These are phyloP conservation scores for Neurospora tetraspora DNA, from an alignment of 495 filamentous ascomycete genomes.

Conservation along the genomic window DNA sequence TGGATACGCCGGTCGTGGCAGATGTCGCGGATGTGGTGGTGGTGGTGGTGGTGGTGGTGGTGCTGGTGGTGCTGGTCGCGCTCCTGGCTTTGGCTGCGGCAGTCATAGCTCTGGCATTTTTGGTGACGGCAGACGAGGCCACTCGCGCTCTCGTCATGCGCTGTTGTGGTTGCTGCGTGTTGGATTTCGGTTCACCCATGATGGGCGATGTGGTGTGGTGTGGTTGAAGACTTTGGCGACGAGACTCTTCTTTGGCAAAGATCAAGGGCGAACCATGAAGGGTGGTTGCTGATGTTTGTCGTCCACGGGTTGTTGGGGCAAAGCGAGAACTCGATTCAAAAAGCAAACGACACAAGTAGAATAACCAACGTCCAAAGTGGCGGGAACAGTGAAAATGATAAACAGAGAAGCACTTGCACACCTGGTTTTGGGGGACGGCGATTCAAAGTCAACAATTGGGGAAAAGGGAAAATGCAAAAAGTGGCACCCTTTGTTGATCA, in stretches of 20 bases:
- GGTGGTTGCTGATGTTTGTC: not conserved
- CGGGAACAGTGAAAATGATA: not conserved
- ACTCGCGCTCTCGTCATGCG: constrained; percentile 50
- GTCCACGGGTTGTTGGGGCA: not conserved
- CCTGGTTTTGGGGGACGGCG: not conserved
- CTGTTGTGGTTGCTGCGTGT: constrained; percentile 44
- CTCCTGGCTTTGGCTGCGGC: constrained; percentile 30
- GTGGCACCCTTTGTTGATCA: not conserved
- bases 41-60: constrained; percentile 10
- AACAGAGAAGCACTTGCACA: not conserved
- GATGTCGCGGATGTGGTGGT: constrained; percentile 14
- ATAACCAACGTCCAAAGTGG: not conserved
- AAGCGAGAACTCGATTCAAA: not conserved
- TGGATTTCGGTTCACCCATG: constrained; percentile 16
- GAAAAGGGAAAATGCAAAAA: not conserved
- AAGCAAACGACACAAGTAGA: not conserved
- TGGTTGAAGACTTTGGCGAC: not conserved
- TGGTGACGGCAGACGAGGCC: constrained; percentile 37
- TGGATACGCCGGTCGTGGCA: not conserved
- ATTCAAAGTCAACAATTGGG: not conserved
- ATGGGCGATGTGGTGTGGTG: not conserved
- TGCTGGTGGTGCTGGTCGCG: constrained; percentile 11
- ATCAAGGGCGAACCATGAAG: not conserved
- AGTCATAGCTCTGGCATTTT: constrained; percentile 22
- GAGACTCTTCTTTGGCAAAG: not conserved